Base-by-base conservation (phyloP, 2,329 filamentous ascomycete genomes). In the Clonostachys sp. region DNA sequence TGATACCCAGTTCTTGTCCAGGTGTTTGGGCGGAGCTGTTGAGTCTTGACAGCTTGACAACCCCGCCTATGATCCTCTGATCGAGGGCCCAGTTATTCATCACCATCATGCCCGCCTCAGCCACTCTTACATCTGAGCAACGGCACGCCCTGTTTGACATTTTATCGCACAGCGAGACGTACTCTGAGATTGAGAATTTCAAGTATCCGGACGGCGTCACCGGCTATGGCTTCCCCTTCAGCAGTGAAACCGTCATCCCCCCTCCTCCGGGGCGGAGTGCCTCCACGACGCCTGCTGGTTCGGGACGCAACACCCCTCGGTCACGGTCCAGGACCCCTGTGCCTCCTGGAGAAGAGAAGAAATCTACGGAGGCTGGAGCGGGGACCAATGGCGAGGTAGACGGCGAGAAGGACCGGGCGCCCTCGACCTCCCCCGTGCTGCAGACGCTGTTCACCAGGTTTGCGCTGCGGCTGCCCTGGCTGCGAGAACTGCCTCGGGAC, bases 141-240 rank as follows among this genome's bases (percentile, higher is more conserved):
- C 64, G 73, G 8, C 66, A 68, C 44, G 78, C 80, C 13, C 71
- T 83, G 14, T 74, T 83, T 52, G 76, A 83, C 56, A 80, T 84
- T 45, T 72, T 84, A 47, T 77, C 77, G 34, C 80, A 83, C 56
- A 59, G 77, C 52, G 72, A 83, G 61, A 80, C 78, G 1, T 84
- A 83, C 55, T 64, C 76, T 12, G 88, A 94, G 64, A 87, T 90
- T 51, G 78, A 86, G 59, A 77, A 75, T 51, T 90, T 91, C 73
- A 88, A 84, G 57, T 66, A 75, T 36, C 79, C 86, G 0, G 68
- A 73, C 3, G 78, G 83, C 30, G 84, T 91, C 50, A 72, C 77
- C 49, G 64, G 73, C 18, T 91, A 89, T 68, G 87, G 88, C 13
- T 81, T 78, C 52, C 88, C 88, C 0, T 91, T 91, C 63, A 66